Evolutionary conservation across 1,284 basidiomycete genomes (phyloP).

Genomic region (Malassezia sp.): DNA sequence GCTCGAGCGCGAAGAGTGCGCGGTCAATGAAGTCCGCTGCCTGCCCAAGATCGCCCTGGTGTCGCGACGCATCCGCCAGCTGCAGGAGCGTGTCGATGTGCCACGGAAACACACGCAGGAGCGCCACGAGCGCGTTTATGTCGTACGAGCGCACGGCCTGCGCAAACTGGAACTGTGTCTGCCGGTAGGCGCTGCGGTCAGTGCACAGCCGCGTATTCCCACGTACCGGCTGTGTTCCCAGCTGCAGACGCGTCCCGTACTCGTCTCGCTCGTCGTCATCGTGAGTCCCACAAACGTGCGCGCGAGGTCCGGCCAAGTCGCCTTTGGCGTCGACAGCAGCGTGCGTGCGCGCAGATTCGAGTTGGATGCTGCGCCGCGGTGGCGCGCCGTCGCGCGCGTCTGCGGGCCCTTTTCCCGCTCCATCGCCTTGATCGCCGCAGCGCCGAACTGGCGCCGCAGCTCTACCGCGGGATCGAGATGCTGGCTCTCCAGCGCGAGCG

Average conservation of each 20-base stretch:
- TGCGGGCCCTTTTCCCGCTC: conserved; percentile 22
- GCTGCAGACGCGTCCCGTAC: conserved; percentile 24
- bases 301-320: conserved; percentile 38
- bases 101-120: conserved; percentile 40
- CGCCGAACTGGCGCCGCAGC: conserved; percentile 40
- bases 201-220: no score
- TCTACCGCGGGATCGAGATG: conserved; percentile 37
- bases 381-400: conserved; percentile 17
- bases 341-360: conserved; percentile 35
- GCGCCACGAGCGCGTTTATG: conserved; percentile 31
- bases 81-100: conserved; percentile 44
- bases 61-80: conserved; percentile 36
- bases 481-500: conserved; percentile 25
- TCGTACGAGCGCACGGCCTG: conserved; percentile 41
- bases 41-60: conserved; percentile 44
- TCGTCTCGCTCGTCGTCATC: conserved; percentile 30
- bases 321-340: conserved; percentile 35
- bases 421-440: conserved; percentile 43
- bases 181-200: conserved; percentile 35
- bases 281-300: conserved; percentile 39
- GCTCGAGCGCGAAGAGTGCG: conserved; percentile 41
- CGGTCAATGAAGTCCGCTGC: conserved; percentile 40
- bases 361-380: conserved; percentile 32
- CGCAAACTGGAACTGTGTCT: conserved; percentile 42
- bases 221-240: conserved; percentile 39